Conservation (phyloP, 2,329 filamentous ascomycete genomes). For the Aureobasidium subglaciale region DNA sequence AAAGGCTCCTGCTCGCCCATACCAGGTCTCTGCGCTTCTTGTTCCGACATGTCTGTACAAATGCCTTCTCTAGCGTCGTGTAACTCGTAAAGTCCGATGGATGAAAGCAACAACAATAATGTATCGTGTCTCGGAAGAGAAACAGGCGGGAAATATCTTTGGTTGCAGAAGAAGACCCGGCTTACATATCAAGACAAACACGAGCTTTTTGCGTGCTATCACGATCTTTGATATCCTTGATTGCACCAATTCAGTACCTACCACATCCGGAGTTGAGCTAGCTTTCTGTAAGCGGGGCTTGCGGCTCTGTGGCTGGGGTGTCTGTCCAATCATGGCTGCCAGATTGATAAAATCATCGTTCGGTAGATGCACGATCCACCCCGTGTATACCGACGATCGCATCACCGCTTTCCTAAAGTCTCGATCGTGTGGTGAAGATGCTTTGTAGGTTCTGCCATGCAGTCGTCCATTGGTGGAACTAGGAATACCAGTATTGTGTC, state of each 20-base stretch:
- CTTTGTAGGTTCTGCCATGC: not conserved
- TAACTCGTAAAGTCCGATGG: not conserved
- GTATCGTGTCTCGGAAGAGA: not conserved
- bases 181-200: conserved; percentile 4
- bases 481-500: too few species aligned
- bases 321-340: not conserved
- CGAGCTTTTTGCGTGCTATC: not conserved
- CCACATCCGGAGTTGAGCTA: conserved; percentile 6
- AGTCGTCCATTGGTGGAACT: not conserved
- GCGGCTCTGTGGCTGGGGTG: not conserved
- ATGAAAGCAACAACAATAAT: not conserved
- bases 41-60: conserved; percentile 43
- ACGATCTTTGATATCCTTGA: conserved; percentile 8
- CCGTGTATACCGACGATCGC: conserved; percentile 6
- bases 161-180: not conserved
- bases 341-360: not conserved
- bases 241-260: not conserved
- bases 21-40: conserved; percentile 33
- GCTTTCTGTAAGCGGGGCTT: not conserved
- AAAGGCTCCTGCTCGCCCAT: conserved; percentile 60
- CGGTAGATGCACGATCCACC: not conserved
- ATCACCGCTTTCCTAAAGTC: not conserved
- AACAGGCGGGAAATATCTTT: not conserved
- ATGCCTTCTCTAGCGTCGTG: not conserved
- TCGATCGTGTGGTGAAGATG: not conserved